phyloP scores from a whole-genome alignment of 371 early-diverging fungal species.

The Mucor saturninus region DNA sequence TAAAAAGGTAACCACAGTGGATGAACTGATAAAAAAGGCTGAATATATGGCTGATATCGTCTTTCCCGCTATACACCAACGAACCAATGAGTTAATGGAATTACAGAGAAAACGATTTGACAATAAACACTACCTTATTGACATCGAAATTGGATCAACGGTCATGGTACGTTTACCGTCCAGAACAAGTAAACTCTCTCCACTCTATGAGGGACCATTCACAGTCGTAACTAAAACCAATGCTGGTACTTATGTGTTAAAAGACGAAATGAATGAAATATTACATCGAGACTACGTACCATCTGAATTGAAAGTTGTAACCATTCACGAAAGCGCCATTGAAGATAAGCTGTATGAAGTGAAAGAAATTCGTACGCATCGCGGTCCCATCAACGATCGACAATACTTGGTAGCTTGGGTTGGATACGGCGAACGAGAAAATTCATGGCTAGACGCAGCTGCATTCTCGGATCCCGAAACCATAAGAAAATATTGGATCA shows the following conservation, averaged over 20 bases:
- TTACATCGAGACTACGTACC: constrained; percentile 23
- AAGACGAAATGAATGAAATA: constrained; percentile 14
- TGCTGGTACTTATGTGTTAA: constrained; percentile 25
- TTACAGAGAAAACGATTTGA: constrained; percentile 7
- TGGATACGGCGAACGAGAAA: constrained; percentile 13
- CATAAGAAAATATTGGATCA: constrained; percentile 8
- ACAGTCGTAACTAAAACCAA: constrained; percentile 20
- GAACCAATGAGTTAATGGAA: constrained; percentile 2
- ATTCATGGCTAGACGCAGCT: constrained; percentile 3
- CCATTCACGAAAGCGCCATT: constrained; percentile 13
- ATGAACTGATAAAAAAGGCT: constrained; percentile 18
- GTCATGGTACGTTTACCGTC: constrained; percentile 12
- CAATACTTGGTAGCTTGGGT: constrained; percentile 12
- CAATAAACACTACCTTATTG: constrained; percentile 10
- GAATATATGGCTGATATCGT: constrained; percentile 26
- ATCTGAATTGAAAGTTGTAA: constrained; percentile 16
- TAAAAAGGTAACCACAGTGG: background rate
- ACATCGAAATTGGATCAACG: constrained; percentile 7
- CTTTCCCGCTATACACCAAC: constrained; percentile 25
- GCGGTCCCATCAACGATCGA: background rate
- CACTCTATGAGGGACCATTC: constrained; percentile 25
- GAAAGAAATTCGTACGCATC: constrained; percentile 1
- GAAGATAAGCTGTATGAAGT: constrained; percentile 11
- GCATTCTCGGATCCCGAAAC: background rate
- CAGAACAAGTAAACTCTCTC: constrained; percentile 5